Conservation (phyloP, 2,329 filamentous ascomycete genomes). For the Rosellinia necatrix region DNA sequence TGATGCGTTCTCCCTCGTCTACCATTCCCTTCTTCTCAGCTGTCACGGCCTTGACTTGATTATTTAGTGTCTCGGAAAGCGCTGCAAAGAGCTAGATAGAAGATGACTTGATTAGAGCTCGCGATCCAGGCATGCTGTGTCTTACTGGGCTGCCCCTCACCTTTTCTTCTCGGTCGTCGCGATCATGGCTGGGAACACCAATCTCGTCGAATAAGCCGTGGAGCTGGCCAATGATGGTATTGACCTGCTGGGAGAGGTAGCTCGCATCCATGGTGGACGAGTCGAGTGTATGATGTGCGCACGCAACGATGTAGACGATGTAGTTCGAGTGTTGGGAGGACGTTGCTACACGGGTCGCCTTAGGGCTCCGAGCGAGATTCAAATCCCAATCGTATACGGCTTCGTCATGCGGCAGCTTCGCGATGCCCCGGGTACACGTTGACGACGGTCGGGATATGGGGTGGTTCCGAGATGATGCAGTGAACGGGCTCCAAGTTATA, state of each 20-base stretch:
- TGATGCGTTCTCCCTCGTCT: constrained; percentile 85
- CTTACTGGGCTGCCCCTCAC: constrained; percentile 56
- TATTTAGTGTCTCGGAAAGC: constrained; percentile 88
- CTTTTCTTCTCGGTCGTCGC: constrained; percentile 87
- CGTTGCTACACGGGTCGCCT: constrained; percentile 2
- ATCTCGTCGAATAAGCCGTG: constrained; percentile 98
- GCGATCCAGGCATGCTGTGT: constrained; percentile 14
- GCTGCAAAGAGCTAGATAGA: constrained; percentile 82
- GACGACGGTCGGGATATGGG: background rate
- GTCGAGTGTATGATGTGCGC: constrained; percentile 3
- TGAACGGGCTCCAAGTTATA: constrained; percentile 18
- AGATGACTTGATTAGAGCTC: constrained; percentile 25
- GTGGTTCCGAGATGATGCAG: background rate
- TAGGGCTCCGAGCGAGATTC: constrained; percentile 6
- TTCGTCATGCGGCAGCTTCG: constrained; percentile 23
- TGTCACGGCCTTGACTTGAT: constrained; percentile 83
- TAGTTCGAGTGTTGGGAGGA: background rate
- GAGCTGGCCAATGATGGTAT: constrained; percentile 88
- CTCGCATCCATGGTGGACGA: constrained; percentile 75
- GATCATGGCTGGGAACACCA: constrained; percentile 90
- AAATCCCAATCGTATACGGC: constrained; percentile 10
- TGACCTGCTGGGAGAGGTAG: constrained; percentile 93
- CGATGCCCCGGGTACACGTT: background rate
- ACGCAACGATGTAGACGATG: constrained; percentile 8
- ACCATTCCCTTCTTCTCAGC: constrained; percentile 87